Base-by-base conservation (phyloP, 169 alveolate species). In the Plasmodium chabaudi region DNA sequence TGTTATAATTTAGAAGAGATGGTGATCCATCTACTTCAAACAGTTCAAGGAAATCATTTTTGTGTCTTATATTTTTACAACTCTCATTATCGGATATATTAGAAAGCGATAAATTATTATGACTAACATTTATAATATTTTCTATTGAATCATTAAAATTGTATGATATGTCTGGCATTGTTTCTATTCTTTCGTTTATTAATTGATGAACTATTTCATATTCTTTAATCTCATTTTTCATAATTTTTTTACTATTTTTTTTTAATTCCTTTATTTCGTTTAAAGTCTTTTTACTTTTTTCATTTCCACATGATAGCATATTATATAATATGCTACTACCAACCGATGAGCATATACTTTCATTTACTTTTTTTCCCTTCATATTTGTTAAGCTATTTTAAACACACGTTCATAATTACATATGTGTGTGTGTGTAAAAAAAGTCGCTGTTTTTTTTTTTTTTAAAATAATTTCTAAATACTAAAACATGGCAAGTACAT, bases 221-320 rank as follows among this genome's bases (percentile, higher is more conserved):
- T 39, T 74, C 73, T 60, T 61, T 60, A 34, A 74, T 34, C 15
- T 74, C 88, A 74, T 74, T 74, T 59, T 61, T 23, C 74, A 74
- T 59, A n/a, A 44, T n/a, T 2, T 9, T 39, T 19, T 46, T 47
- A 65, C 59, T 74, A 34, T 51, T 44, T 46, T 60, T 39, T 74
- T 74, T 59, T 17, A 74, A 10, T 13, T 19, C 67, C 13, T 74
- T 60, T 23, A 74, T 74, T 19, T 74, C 88, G 5, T 59, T 42
- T 7, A 74, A 51, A 0, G 88, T 74, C 64, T 74, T 9, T 15
- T 74, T 59, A 39, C 88, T 74, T 60, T 74, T 74, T 15, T 74
- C 88, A 17, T 63, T 61, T 6, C 88, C 88, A 12, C 46, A 53
- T n/a, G 64, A 64, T 47, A 74, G 23, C 10, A 74, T 72, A 65